Conservation (phyloP, 495 filamentous ascomycete species). For the Trichoderma asperelloides region DNA sequence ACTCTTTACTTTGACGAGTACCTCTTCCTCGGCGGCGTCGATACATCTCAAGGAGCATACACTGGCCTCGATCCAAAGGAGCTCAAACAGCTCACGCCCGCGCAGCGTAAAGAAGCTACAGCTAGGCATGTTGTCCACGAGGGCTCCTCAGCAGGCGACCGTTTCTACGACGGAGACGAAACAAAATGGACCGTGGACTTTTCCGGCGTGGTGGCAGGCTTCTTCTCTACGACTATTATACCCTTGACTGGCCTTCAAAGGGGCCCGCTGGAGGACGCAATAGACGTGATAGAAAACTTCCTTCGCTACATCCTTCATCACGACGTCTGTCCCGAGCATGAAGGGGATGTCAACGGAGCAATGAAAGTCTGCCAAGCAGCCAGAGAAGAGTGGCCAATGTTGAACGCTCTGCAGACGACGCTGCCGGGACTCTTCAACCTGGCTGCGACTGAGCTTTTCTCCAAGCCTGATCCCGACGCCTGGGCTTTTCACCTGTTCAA, state of each 20-base stretch:
- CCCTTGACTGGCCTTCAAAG: conserved; percentile 16
- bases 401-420: conserved; percentile 33
- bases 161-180: conserved; percentile 37
- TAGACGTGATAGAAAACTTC: conserved; percentile 67
- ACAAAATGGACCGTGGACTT: conserved; percentile 73
- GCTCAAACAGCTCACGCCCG: conserved; percentile 19
- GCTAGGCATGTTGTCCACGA: conserved; percentile 51
- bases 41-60: conserved; percentile 56
- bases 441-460: conserved; percentile 28
- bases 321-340: conserved; percentile 76
- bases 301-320: conserved; percentile 80
- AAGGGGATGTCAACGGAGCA: conserved; percentile 54
- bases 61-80: conserved; percentile 48
- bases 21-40: conserved; percentile 75
- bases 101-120: conserved; percentile 51
- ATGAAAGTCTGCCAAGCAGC: conserved; percentile 59
- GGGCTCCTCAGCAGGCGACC: conserved; percentile 19
- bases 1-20: conserved; percentile 67
- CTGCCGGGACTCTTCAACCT: conserved; percentile 71
- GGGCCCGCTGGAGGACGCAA: conserved; percentile 14
- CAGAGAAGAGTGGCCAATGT: conserved; percentile 53
- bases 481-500: conserved; percentile 12
- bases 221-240: conserved; percentile 40
- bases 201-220: conserved; percentile 63
- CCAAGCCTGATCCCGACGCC: conserved; percentile 12